Conservation (phyloP, 1,139 yeast species). For the Pichia sp. region DNA sequence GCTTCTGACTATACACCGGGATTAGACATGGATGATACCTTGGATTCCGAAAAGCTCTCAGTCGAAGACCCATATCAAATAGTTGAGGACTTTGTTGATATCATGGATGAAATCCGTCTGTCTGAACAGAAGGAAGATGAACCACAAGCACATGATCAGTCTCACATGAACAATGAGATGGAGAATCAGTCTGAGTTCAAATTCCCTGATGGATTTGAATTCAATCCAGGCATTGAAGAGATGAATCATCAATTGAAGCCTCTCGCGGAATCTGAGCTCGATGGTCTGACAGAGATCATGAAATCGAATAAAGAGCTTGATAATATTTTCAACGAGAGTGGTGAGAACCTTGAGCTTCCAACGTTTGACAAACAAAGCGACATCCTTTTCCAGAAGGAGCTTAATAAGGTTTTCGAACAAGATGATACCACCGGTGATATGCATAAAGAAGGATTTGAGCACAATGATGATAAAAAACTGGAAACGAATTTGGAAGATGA, state of each 20-base stretch:
- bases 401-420: conserved; percentile 6
- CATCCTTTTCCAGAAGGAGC: conserved; percentile 2
- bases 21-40: not conserved
- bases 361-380: conserved; percentile 1
- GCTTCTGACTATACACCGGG: conserved; percentile 20
- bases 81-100: conserved; percentile 22
- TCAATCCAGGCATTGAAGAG: conserved; percentile 10
- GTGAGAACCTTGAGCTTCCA: not conserved
- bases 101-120: conserved; percentile 14
- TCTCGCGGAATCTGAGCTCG: conserved; percentile 1
- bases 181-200: conserved; percentile 8
- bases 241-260: conserved; percentile 10
- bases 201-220: conserved; percentile 11
- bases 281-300: conserved; percentile 7
- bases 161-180: not conserved
- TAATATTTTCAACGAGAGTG: conserved; percentile 9
- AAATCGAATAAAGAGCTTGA: conserved; percentile 7
- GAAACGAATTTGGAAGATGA: conserved; percentile 10
- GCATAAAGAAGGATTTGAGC: not conserved
- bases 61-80: conserved; percentile 21
- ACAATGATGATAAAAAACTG: conserved; percentile 1
- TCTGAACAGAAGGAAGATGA: conserved; percentile 15
- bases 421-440: not conserved
- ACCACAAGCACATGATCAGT: conserved; percentile 2
- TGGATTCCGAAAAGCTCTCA: conserved; percentile 13